Evolutionary conservation across 331 rosid genomes (phyloP).

Genomic region (Erythrophleum ivorense): DNA sequence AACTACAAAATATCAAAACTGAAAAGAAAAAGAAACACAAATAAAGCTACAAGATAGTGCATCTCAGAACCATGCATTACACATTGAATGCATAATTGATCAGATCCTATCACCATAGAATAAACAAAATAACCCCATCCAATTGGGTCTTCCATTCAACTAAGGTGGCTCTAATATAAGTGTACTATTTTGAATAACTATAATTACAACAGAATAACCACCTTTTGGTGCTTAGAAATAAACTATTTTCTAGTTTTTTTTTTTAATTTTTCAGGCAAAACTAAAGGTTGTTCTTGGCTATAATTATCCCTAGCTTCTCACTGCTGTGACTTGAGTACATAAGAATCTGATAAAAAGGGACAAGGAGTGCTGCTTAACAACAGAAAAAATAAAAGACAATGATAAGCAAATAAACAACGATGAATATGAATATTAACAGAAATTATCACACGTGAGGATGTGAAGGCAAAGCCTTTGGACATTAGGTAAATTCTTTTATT

Average conservation of each 20-base stretch:
- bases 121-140: neutral
- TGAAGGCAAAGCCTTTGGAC: neutral
- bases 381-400: neutral
- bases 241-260: neutral
- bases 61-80: constrained; percentile 5
- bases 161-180: neutral
- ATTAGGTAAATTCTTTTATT: neutral
- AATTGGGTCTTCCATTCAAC: neutral
- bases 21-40: neutral
- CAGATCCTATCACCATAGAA: neutral
- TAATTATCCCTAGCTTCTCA: neutral
- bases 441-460: neutral
- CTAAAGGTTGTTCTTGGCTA: neutral
- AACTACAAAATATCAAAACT: neutral
- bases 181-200: neutral
- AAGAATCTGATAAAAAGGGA: neutral
- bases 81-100: neutral
- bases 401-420: neutral
- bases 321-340: neutral
- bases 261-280: neutral
- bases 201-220: neutral
- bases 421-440: neutral
- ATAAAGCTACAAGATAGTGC: neutral
- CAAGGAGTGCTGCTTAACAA: neutral
- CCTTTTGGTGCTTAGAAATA: neutral